phyloP scores from a whole-genome alignment of 306 rosid genomes.

The Rubus parviflorus region DNA sequence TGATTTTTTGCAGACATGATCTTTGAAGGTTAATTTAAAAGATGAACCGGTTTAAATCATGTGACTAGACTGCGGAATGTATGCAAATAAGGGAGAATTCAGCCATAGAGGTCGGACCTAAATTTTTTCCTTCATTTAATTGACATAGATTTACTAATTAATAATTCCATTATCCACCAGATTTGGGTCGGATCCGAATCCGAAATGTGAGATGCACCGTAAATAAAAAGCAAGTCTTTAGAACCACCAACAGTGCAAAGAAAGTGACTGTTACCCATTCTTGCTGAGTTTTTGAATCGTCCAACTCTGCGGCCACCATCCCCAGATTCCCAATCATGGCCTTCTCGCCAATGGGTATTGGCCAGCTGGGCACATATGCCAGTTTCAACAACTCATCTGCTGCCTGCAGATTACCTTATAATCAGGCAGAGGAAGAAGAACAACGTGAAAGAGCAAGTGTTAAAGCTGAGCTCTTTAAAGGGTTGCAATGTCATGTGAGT shows the following conservation, averaged over 20 bases:
- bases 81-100: no score
- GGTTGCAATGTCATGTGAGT: slow-evolving; percentile 20
- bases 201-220: no score
- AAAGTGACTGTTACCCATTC: neutral
- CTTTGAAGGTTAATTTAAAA: no score
- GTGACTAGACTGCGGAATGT: no score
- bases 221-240: neutral
- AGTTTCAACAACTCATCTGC: neutral
- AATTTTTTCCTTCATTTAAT: no score
- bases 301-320: neutral
- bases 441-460: neutral
- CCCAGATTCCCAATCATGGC: neutral
- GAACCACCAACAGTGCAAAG: neutral
- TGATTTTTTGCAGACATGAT: no score
- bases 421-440: neutral
- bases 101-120: no score
- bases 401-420: neutral
- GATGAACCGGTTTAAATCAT: no score
- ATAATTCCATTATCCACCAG: no score
- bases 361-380: neutral
- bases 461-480: neutral
- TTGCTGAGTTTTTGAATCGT: neutral
- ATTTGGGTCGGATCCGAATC: no score
- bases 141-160: no score
- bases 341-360: neutral